phyloP scores from a whole-genome alignment of 2,329 filamentous ascomycete genomes.

The Alternaria consortialis region DNA sequence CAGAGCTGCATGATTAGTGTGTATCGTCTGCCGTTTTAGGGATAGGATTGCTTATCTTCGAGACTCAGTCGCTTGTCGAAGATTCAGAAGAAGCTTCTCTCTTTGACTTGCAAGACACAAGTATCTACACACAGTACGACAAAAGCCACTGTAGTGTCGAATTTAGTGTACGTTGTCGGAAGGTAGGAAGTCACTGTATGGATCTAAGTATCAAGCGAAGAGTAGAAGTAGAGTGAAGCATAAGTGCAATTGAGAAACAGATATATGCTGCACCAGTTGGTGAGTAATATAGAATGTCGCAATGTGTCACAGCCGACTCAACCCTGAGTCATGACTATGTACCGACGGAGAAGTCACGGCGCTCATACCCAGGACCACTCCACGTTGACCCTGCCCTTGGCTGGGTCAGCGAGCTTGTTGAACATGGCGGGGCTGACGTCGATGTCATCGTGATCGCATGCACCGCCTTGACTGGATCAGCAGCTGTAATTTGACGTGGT shows the following conservation, averaged over 20 bases:
- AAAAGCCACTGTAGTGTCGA: background rate
- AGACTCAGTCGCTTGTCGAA: background rate
- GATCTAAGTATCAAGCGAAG: background rate
- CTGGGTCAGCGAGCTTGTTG: slow-evolving; percentile 56
- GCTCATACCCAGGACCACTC: slow-evolving; percentile 61
- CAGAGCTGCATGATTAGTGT: too few relatives aligned
- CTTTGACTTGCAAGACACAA: background rate
- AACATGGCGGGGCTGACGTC: slow-evolving; percentile 62
- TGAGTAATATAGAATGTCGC: background rate
- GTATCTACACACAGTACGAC: background rate
- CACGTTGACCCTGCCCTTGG: slow-evolving; percentile 58
- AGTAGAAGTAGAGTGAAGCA: background rate
- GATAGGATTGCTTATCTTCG: background rate
- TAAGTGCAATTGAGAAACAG: background rate
- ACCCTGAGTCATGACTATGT: slow-evolving; percentile 6
- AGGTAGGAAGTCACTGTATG: background rate
- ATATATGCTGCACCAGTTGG: slow-evolving; percentile 1
- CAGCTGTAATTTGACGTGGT: background rate
- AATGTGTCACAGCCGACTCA: slow-evolving; percentile 6
- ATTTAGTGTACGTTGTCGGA: background rate
- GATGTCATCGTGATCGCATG: slow-evolving; percentile 59
- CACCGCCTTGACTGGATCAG: slow-evolving; percentile 51
- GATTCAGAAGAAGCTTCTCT: background rate
- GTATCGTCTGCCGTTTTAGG: background rate
- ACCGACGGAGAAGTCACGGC: slow-evolving; percentile 1